Conservation (phyloP, 352 stramenopile species). For the Elongisporangium anandrum region DNA sequence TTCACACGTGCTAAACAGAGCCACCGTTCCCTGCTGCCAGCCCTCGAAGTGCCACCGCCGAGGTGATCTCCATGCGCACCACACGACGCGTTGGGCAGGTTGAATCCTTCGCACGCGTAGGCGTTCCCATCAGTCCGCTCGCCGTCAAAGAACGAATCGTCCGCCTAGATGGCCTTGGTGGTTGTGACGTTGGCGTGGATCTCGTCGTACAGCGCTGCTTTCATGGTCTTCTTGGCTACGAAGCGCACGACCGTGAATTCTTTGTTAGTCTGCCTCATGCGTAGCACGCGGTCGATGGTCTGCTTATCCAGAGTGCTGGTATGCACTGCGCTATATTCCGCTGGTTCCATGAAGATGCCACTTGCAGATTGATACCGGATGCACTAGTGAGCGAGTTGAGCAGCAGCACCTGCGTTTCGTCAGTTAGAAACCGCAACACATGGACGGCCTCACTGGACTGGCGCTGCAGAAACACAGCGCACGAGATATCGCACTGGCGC, state of each 20-base stretch:
- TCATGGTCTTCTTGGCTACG: constrained; percentile 68
- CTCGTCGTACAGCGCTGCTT: constrained; percentile 66
- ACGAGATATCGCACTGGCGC: constrained; percentile 44
- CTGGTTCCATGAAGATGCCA: constrained; percentile 80
- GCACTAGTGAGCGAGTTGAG: constrained; percentile 79
- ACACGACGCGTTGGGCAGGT: constrained; percentile 44
- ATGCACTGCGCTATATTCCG: constrained; percentile 63
- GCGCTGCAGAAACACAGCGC: constrained; percentile 68
- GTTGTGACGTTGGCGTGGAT: constrained; percentile 64
- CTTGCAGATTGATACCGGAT: constrained; percentile 82
- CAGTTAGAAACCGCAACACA: constrained; percentile 56
- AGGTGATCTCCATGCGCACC: constrained; percentile 49
- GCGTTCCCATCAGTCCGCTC: constrained; percentile 34
- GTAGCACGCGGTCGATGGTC: constrained; percentile 76
- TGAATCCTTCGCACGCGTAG: constrained; percentile 56
- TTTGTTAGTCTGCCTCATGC: constrained; percentile 76
- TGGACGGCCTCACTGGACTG: constrained; percentile 70
- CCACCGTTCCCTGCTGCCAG: neutral
- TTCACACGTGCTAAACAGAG: too few relatives aligned
- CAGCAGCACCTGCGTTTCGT: constrained; percentile 64
- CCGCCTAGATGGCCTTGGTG: constrained; percentile 29
- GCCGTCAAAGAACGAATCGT: constrained; percentile 72
- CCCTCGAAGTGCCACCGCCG: neutral
- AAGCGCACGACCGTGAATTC: constrained; percentile 70
- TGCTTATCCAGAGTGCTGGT: constrained; percentile 76